These are phyloP conservation scores for Phytophthora boehmeriae DNA, from an alignment of 352 stramenopile genomes.

Conservation along the genomic window DNA sequence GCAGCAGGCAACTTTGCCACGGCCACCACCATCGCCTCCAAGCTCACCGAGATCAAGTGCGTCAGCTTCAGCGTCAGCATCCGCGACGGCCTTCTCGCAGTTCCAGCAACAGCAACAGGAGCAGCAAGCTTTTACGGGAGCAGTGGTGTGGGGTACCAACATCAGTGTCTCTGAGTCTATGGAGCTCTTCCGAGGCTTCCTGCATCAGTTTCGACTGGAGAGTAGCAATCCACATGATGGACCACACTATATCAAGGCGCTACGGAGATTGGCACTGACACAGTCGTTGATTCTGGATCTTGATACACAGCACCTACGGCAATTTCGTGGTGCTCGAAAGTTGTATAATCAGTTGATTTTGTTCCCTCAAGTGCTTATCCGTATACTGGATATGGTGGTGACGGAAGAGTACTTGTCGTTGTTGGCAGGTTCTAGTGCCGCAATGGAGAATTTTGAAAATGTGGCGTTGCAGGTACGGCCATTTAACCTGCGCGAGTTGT, in stretches of 20 bases:
- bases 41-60: conserved; percentile 67
- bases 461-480: conserved; percentile 94
- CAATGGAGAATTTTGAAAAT: conserved; percentile 52
- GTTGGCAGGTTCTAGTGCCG: conserved; percentile 30
- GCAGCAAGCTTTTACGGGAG: conserved; percentile 60
- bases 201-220: conserved; percentile 81
- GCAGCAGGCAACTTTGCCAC: conserved; percentile 42
- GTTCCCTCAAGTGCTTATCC: conserved; percentile 96
- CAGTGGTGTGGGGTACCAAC: conserved; percentile 94
- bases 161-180: conserved; percentile 94
- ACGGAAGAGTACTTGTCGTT: conserved; percentile 90
- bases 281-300: conserved; percentile 91
- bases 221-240: conserved; percentile 38
- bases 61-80: conserved; percentile 41
- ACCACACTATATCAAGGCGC: conserved; percentile 79
- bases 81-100: conserved; percentile 31
- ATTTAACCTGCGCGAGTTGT: conserved; percentile 96
- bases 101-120: conserved; percentile 52
- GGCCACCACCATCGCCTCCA: conserved; percentile 62
- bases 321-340: conserved; percentile 77
- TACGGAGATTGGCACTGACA: conserved; percentile 79
- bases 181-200: conserved; percentile 88
- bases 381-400: conserved; percentile 97
- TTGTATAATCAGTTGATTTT: conserved; percentile 97
- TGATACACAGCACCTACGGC: conserved; percentile 91